A percentile compares a stretch with the other conserved stretches of the same genome.
Evolutionary conservation across 2,329 filamentous ascomycete genomes (phyloP).

Genomic region (Aspergillus sp.): DNA sequence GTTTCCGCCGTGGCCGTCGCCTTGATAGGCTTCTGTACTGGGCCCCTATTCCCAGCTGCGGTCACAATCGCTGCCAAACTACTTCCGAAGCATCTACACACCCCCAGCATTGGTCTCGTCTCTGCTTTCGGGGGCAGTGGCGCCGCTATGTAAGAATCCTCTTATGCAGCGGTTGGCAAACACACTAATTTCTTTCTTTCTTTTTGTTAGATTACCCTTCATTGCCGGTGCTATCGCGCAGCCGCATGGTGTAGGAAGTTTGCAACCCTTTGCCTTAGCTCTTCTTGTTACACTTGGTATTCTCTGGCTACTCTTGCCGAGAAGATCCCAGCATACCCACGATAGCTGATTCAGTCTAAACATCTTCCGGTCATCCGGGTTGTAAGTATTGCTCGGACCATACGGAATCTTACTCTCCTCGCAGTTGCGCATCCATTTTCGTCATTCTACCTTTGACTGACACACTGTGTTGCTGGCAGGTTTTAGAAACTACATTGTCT

Average conservation of each 20-base stretch:
- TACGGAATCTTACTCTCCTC: neutral
- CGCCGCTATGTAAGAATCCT: slow-evolving; percentile 50
- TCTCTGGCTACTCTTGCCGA: slow-evolving; percentile 7
- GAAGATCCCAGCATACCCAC: neutral
- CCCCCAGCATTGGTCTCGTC: slow-evolving; percentile 70
- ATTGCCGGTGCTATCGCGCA: slow-evolving; percentile 67
- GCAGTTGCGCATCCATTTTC: neutral
- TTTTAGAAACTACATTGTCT: neutral
- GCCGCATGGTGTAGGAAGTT: slow-evolving; percentile 54
- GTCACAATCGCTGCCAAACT: slow-evolving; percentile 69
- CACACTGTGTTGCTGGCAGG: neutral
- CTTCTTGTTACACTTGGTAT: slow-evolving; percentile 1
- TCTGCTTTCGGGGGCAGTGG: slow-evolving; percentile 70
- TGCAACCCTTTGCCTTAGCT: slow-evolving; percentile 56
- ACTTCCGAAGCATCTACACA: slow-evolving; percentile 67
- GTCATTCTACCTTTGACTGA: neutral
- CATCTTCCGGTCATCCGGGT: neutral
- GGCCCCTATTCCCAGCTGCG: slow-evolving; percentile 69
- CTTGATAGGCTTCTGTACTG: slow-evolving; percentile 70
- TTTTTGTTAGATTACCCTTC: slow-evolving; percentile 52
- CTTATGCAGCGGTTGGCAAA: neutral
- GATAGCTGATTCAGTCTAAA: neutral
- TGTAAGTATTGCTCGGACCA: neutral
- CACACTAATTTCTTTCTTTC: neutral
- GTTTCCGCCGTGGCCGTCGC: slow-evolving; percentile 50